Evolutionary conservation across 768 basidiomycete genomes (phyloP).

Genomic region (Pholiota molesta): DNA sequence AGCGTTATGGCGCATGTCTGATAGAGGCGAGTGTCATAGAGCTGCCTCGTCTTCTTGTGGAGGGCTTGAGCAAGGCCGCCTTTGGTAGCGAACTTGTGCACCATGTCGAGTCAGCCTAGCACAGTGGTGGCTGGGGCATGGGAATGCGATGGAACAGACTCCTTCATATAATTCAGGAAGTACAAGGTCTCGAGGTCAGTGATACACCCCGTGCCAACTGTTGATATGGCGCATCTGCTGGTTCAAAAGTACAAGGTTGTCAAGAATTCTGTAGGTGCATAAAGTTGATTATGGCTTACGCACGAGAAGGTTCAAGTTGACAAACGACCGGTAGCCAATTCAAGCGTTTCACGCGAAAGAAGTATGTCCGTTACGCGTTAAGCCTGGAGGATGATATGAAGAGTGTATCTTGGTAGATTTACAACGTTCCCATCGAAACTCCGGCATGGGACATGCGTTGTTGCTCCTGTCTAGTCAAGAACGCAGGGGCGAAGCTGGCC

Average conservation of each 20-base stretch:
- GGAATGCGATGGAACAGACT: background rate
- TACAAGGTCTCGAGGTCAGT: constrained; percentile 1
- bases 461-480: too few species aligned
- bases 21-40: background rate
- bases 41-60: background rate
- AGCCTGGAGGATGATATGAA: too few species aligned
- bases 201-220: background rate
- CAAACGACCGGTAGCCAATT: too few species aligned
- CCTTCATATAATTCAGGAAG: background rate
- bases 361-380: too few species aligned
- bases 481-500: too few species aligned
- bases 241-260: constrained; percentile 1
- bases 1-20: background rate
- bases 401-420: too few species aligned
- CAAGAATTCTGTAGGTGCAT: background rate
- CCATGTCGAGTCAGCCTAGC: background rate
- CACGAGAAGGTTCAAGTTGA: too few species aligned
- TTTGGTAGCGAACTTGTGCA: background rate
- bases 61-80: background rate
- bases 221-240: background rate
- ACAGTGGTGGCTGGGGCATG: background rate
- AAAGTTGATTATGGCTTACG: too few species aligned
- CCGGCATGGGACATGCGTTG: too few species aligned
- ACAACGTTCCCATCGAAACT: too few species aligned
- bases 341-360: too few species aligned